Percentiles rank a stretch among this genome's conserved stretches.
phyloP scores from a whole-genome alignment of 768 basidiomycete species.

The Chalciporus sphaerocephalus region DNA sequence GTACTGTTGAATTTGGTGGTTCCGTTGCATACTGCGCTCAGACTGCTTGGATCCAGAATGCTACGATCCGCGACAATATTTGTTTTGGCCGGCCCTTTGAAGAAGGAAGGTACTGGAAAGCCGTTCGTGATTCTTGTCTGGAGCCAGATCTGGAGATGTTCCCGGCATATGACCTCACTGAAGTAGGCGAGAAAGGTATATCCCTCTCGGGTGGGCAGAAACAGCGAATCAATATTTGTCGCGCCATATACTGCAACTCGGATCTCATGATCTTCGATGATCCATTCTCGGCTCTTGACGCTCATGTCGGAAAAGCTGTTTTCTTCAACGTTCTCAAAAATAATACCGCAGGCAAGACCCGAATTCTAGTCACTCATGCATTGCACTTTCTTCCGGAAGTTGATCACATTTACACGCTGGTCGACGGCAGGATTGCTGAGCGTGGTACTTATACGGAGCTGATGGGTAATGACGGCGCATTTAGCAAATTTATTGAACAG shows the following conservation, averaged over 20 bases:
- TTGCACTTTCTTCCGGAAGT: constrained; percentile 85
- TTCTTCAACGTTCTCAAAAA: constrained; percentile 80
- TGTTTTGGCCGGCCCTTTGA: constrained; percentile 84
- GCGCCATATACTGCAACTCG: constrained; percentile 80
- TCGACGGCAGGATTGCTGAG: constrained; percentile 74
- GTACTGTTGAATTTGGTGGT: constrained; percentile 69
- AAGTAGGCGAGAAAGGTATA: constrained; percentile 85
- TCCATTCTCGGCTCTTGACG: constrained; percentile 86
- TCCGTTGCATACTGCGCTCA: constrained; percentile 82
- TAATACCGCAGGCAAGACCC: constrained; percentile 62
- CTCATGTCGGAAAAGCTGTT: constrained; percentile 84
- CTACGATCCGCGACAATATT: constrained; percentile 85
- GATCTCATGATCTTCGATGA: constrained; percentile 90
- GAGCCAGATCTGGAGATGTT: constrained; percentile 78
- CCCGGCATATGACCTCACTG: constrained; percentile 72
- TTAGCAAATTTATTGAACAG: constrained; percentile 68
- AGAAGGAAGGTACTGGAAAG: constrained; percentile 77
- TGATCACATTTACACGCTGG: constrained; percentile 79
- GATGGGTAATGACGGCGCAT: constrained; percentile 58
- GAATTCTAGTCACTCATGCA: constrained; percentile 88
- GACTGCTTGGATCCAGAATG: constrained; percentile 90
- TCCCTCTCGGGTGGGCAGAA: constrained; percentile 81
- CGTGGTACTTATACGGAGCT: constrained; percentile 75
- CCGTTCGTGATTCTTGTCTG: constrained; percentile 70
- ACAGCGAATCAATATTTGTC: constrained; percentile 81